These are phyloP conservation scores for Ceratorhiza oryzae-sativae DNA, from an alignment of 1,284 basidiomycete genomes.

Conservation along the genomic window DNA sequence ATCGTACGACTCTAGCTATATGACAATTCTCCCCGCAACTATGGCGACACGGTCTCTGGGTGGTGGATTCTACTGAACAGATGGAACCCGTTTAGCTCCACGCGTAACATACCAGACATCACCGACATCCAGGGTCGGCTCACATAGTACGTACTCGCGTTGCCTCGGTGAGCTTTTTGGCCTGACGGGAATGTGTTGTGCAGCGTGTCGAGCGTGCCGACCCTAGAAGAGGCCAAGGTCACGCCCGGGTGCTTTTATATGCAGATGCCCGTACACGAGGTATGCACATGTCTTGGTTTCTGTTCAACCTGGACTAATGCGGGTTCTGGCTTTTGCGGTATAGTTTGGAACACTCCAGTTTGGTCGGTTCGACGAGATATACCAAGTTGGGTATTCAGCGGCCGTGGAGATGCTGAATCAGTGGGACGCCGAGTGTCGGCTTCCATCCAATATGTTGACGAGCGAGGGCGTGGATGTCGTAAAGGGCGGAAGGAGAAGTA, in stretches of 20 bases:
- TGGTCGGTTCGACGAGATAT: conserved; percentile 82
- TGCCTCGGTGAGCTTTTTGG: not conserved
- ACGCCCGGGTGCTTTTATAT: conserved; percentile 90
- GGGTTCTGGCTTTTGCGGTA: conserved; percentile 46
- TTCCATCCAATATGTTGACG: conserved; percentile 67
- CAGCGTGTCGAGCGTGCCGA: conserved; percentile 95
- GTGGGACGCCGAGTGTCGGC: conserved; percentile 80
- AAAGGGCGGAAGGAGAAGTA: conserved; percentile 66
- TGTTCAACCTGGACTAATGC: not conserved
- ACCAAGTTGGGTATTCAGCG: conserved; percentile 81
- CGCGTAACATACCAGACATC: conserved; percentile 85
- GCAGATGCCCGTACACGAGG: conserved; percentile 92
- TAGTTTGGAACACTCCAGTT: conserved; percentile 84
- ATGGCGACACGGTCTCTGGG: conserved; percentile 95
- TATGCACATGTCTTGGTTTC: conserved; percentile 48
- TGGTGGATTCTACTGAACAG: conserved; percentile 96
- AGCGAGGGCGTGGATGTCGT: conserved; percentile 57
- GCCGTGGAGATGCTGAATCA: conserved; percentile 76
- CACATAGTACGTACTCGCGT: conserved; percentile 81
- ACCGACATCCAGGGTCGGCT: conserved; percentile 96
- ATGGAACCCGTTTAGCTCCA: conserved; percentile 89
- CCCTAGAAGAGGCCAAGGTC: conserved; percentile 92
- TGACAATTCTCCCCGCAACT: conserved; percentile 93
- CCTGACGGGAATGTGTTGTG: not conserved
- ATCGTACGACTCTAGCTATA: conserved; percentile 65